phyloP scores from a whole-genome alignment of 495 filamentous ascomycete species.

The Daldinia childiae region DNA sequence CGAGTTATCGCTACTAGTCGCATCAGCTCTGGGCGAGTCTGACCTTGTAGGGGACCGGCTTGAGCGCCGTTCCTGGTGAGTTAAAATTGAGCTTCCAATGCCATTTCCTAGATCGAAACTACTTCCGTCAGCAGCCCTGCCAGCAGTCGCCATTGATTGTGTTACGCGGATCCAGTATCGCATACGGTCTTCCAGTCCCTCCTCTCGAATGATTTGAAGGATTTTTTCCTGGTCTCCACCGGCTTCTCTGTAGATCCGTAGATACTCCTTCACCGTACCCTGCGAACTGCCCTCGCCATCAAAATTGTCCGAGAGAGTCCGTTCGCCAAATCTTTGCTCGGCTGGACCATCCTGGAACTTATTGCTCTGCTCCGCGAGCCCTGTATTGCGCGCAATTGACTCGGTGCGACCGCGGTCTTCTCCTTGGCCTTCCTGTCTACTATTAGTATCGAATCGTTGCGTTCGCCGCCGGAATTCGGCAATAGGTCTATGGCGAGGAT shows the following conservation, averaged over 20 bases:
- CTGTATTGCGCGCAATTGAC: background rate
- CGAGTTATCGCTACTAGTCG: conserved; percentile 41
- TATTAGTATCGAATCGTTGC: conserved; percentile 3
- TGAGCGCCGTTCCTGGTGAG: conserved; percentile 11
- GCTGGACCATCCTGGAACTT: background rate
- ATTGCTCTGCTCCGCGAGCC: background rate
- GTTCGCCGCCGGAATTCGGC: conserved; percentile 30
- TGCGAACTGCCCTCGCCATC: conserved; percentile 22
- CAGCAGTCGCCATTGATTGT: conserved; percentile 34
- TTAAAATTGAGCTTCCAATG: background rate
- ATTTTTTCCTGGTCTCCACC: conserved; percentile 69
- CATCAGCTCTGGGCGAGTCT: conserved; percentile 32
- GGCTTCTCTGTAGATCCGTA: conserved; percentile 61
- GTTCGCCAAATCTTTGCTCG: conserved; percentile 12
- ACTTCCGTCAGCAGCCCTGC: conserved; percentile 5
- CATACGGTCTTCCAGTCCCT: conserved; percentile 65
- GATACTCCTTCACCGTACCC: conserved; percentile 56
- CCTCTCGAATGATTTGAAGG: conserved; percentile 68
- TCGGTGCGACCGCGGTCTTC: background rate
- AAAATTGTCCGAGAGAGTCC: background rate
- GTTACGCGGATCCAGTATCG: conserved; percentile 59
- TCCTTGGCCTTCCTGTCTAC: background rate
- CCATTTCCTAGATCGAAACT: conserved; percentile 2
- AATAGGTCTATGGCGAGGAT: conserved; percentile 39
- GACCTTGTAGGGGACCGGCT: conserved; percentile 26